A percentile compares a stretch with the other conserved stretches of the same genome.
Evolutionary conservation across 768 basidiomycete species (phyloP).

Genomic region (Termitomyces sp.): DNA sequence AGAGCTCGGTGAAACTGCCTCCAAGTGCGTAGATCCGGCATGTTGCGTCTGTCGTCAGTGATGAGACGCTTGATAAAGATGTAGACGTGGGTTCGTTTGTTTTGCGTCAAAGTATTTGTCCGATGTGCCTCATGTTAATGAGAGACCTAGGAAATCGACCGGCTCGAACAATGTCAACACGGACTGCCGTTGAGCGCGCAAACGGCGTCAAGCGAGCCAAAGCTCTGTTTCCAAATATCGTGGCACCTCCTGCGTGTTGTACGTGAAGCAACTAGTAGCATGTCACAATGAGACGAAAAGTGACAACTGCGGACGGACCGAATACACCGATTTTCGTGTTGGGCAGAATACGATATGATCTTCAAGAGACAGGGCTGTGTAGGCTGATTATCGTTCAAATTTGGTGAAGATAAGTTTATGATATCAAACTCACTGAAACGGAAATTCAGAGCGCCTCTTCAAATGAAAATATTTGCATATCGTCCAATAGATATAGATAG

Average conservation of each 20-base stretch:
- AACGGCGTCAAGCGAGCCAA: background rate
- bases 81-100: slow-evolving; percentile 7
- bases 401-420: background rate
- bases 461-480: background rate
- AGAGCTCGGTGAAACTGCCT: slow-evolving; percentile 10
- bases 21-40: slow-evolving; percentile 3
- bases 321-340: slow-evolving; percentile 1
- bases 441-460: background rate
- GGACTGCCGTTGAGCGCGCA: background rate
- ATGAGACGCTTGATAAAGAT: slow-evolving; percentile 20
- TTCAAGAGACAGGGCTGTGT: slow-evolving; percentile 2
- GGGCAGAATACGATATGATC: slow-evolving; percentile 6
- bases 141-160: background rate
- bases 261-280: background rate
- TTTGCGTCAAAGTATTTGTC: background rate
- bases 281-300: slow-evolving; percentile 8
- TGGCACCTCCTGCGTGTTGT: background rate
- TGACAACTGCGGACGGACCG: slow-evolving; percentile 13
- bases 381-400: background rate
- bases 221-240: background rate
- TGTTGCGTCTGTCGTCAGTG: slow-evolving; percentile 15
- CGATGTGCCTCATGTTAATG: slow-evolving; percentile 9
- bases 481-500: background rate
- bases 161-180: background rate
- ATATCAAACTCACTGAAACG: background rate